A percentile compares a stretch with the other conserved stretches of the same genome.
phyloP scores from a whole-genome alignment of 495 filamentous ascomycete genomes.

The Daldinia decipiens region DNA sequence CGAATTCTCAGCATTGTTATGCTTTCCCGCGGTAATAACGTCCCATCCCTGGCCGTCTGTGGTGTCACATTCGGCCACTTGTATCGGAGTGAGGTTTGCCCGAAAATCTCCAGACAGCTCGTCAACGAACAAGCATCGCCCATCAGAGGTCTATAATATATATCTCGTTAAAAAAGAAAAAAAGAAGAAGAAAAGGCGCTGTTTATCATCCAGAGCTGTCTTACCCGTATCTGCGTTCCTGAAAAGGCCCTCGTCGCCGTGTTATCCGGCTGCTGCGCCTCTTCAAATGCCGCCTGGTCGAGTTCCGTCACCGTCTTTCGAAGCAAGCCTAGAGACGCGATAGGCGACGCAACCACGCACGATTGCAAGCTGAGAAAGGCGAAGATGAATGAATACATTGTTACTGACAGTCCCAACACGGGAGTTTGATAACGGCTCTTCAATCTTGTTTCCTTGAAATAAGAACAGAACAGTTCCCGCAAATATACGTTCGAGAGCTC shows the following conservation, averaged over 20 bases:
- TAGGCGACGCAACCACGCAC: conserved; percentile 30
- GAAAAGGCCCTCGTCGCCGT: conserved; percentile 62
- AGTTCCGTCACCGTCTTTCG: conserved; percentile 55
- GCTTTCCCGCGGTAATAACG: conserved; percentile 62
- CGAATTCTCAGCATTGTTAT: conserved; percentile 54
- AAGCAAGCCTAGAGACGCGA: conserved; percentile 21
- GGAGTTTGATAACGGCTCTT: too few relatives aligned
- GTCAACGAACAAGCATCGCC: conserved; percentile 64
- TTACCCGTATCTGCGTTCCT: conserved; percentile 59
- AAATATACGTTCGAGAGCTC: conserved; percentile 8
- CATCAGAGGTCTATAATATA: conserved; percentile 57
- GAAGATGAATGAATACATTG: conserved; percentile 23
- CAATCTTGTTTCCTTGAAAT: not conserved
- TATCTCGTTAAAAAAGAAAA: conserved; percentile 24
- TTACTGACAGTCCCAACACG: not conserved
- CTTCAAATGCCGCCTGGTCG: conserved; percentile 59
- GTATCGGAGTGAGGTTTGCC: conserved; percentile 64
- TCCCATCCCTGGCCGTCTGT: conserved; percentile 64
- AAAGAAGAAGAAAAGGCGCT: too few relatives aligned
- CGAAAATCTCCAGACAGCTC: conserved; percentile 67
- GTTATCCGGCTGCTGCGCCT: conserved; percentile 61
- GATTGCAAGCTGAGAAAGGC: conserved; percentile 20
- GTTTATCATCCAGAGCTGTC: conserved; percentile 2
- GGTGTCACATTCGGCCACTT: conserved; percentile 59
- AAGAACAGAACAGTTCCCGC: not conserved